Base-by-base conservation (phyloP, 2,329 filamentous ascomycete species). In the Capronia epimyces region DNA sequence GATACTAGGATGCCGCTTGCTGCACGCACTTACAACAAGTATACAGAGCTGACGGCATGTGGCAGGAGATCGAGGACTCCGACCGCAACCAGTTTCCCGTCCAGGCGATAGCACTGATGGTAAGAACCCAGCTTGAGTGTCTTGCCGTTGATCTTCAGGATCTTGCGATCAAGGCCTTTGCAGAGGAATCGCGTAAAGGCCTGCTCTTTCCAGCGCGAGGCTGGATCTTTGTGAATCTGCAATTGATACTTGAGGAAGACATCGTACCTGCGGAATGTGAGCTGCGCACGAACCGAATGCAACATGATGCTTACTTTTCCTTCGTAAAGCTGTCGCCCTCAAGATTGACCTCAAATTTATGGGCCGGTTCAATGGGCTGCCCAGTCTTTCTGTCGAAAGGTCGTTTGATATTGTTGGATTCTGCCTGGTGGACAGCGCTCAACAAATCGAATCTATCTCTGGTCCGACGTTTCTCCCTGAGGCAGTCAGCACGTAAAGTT, bases 31-130 rank as follows among this genome's bases (percentile, higher is more conserved):
- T 60, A 75, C 72, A 74, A 74, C 15, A 75, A 63, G 55, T 76
- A 76, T 42, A 76, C 73, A 3, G 73, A 75, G 62, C 73, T 76
- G 15, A 76, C 67, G 5, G 70, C 70, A 43, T 65, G 68, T 0
- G 72, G 74, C 32, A 75, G 61, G 20, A 76, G 56, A 50, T 76
- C 73, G 42, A 76, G 61, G 7, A 76, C 73, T 6, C 68, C 73
- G 31, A 76, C 71, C 1, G 73, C 73, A 47, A 76, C 68, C 37
- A 76, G 63, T 46, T 69, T 68, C 9, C 74, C 73, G 62, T 76
- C 73, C 18, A 76, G 58, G 22, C 73, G 69, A 55, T 76, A 76
- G 58, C 72, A 75, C 52, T 75, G 73, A 57, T 76, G 73, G 64
- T 72, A 75, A 15, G 73, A 75, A 0, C 73, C 73, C 3, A 75